phyloP scores from a whole-genome alignment of 192 early-diverging fungal genomes.

The Coemansia sp. region DNA sequence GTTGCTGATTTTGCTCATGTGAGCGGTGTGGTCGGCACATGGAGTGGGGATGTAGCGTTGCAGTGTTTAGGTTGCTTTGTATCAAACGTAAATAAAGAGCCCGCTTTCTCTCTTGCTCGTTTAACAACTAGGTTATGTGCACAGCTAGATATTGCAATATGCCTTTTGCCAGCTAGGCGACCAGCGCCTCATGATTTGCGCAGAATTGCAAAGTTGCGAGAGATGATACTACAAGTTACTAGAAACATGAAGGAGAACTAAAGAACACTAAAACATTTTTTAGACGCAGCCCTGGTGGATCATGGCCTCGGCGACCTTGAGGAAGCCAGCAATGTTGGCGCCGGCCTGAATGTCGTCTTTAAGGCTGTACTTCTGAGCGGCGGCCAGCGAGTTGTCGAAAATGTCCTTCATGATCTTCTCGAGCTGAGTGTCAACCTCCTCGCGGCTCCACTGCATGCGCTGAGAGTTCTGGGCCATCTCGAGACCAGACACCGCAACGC shows the following conservation, averaged over 20 bases:
- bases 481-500: conserved; percentile 55
- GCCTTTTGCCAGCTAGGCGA: too few species aligned
- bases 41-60: conserved; percentile 15
- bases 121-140: too few species aligned
- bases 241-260: neutral
- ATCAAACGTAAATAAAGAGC: conserved; percentile 9
- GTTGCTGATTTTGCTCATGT: neutral
- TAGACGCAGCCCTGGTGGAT: conserved; percentile 53
- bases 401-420: conserved; percentile 56
- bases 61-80: conserved; percentile 42
- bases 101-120: neutral
- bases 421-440: conserved; percentile 52
- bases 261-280: neutral
- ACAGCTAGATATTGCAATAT: too few species aligned
- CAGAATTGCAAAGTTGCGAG: too few species aligned
- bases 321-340: conserved; percentile 58
- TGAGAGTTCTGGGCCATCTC: conserved; percentile 60
- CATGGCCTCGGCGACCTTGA: conserved; percentile 56
- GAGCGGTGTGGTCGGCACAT: neutral
- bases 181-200: too few species aligned
- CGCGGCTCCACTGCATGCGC: conserved; percentile 54
- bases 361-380: conserved; percentile 45
- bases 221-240: neutral
- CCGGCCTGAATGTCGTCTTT: conserved; percentile 53
- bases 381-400: conserved; percentile 53